Conservation (phyloP, 192 early-diverging fungal genomes). For the Umbelopsis isabellina region DNA sequence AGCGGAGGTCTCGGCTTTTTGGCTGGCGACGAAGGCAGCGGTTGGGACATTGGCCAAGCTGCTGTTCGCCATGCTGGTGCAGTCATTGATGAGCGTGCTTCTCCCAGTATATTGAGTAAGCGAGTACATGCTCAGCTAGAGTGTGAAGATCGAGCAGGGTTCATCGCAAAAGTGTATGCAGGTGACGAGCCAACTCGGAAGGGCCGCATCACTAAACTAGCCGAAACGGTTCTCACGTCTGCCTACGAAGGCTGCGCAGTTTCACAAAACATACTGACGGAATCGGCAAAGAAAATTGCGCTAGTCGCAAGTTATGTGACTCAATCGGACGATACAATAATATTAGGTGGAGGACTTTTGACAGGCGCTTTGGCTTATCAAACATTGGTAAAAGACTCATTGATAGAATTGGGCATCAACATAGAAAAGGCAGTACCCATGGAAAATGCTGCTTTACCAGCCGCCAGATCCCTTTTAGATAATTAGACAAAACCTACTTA, state of each 20-base stretch:
- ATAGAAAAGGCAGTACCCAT: not conserved
- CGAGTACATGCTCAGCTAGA: conserved; percentile 2
- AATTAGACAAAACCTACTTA: not conserved
- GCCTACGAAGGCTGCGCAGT: conserved; percentile 5
- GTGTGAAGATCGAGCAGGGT: not conserved
- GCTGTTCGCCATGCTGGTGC: conserved; percentile 12
- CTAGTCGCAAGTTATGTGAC: not conserved
- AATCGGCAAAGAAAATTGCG: conserved; percentile 8
- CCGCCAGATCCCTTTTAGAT: not conserved
- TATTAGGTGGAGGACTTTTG: conserved; percentile 23
- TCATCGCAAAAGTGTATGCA: not conserved
- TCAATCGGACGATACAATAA: not conserved
- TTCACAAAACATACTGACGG: not conserved
- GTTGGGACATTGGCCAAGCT: conserved; percentile 21
- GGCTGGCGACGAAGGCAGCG: conserved; percentile 25
- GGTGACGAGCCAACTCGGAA: conserved; percentile 16
- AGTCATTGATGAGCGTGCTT: conserved; percentile 10
- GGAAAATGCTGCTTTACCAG: conserved; percentile 1
- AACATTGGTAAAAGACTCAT: not conserved
- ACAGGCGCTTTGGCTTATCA: not conserved
- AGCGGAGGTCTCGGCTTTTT: conserved; percentile 22
- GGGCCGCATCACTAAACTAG: conserved; percentile 16
- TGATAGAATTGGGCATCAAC: not conserved
- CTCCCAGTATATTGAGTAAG: conserved; percentile 17
- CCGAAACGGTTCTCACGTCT: conserved; percentile 15